Evolutionary conservation across 306 rosid genomes (phyloP), one percentile per base, ranked within the genome.

Genomic region (cucumber (Cucumis sativus)): DNA sequence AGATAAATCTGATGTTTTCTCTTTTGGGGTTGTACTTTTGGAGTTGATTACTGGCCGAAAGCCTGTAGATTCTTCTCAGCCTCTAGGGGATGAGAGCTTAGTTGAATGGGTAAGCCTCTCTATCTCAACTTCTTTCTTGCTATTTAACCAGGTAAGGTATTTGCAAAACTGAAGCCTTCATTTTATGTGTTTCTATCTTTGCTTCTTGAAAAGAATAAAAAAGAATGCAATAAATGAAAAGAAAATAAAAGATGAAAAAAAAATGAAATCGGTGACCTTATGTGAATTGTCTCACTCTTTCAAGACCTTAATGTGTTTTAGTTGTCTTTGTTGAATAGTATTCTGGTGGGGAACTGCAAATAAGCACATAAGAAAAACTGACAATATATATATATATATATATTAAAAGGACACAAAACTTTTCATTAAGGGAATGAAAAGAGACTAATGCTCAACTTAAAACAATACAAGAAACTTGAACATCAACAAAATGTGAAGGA

Each of bases 31-130:
- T 67, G 97, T 96, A 77, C 98, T 92, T 81, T 84, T 92, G 88
- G 98, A 96, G 96, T 85, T 96, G 60, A 92, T 96, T 79, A 89
- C 99, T 0, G 99, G 98, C 74, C 96, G 98, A 64, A 92, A 89
- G 76, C 91, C 99, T 58, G 99, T 96, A 51, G 98, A 96, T 89
- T 79, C 81, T 70, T 91, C 99, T 88, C 99, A 88, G 90, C 99
- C 99, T 10, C 7, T 91, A 60, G 99, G 99, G 78, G 97, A 96
- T 59, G 98, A 96, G 83, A 96, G 99, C 83, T 80, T 96, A 56
- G 97, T 92, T 79, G 99, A 96, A 89, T 96, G 99, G 99, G 99
- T 91, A 85, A 88, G 84, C 76, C 35, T 78, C 47, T 55, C 52
- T 37, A 66, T 61, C 39, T 20, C n/a, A 16, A 37, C 54, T 37